phyloP scores from a whole-genome alignment of 2,329 filamentous ascomycete genomes.

The Talaromyces sp. region DNA sequence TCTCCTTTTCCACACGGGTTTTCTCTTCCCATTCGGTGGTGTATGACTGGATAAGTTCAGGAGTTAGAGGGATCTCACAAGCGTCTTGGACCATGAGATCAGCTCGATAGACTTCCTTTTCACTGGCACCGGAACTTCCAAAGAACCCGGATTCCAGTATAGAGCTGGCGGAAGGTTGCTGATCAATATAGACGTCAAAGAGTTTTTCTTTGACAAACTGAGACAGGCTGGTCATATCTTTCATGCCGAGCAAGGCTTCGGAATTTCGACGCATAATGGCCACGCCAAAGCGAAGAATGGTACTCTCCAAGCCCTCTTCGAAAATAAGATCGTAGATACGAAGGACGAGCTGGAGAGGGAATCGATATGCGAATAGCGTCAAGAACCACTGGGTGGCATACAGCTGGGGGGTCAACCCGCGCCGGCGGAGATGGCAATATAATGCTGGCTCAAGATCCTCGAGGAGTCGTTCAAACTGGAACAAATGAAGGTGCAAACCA shows the following conservation, averaged over 20 bases:
- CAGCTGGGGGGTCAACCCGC: slow-evolving; percentile 81
- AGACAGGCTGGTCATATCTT: slow-evolving; percentile 85
- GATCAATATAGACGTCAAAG: slow-evolving; percentile 96
- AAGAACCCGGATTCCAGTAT: slow-evolving; percentile 97
- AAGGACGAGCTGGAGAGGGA: slow-evolving; percentile 90
- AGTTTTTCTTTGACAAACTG: slow-evolving; percentile 88
- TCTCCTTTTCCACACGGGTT: slow-evolving; percentile 72
- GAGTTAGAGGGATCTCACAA: slow-evolving; percentile 77
- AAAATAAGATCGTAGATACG: slow-evolving; percentile 95
- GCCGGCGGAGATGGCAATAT: slow-evolving; percentile 87
- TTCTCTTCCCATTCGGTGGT: slow-evolving; percentile 89
- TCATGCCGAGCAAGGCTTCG: slow-evolving; percentile 69
- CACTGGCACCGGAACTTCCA: slow-evolving; percentile 78
- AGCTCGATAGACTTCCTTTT: slow-evolving; percentile 93
- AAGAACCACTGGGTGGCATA: slow-evolving; percentile 99
- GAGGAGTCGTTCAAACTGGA: slow-evolving; percentile 88
- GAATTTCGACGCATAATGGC: slow-evolving; percentile 96
- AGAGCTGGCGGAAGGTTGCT: slow-evolving; percentile 83
- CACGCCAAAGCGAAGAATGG: slow-evolving; percentile 90
- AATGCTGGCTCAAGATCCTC: slow-evolving; percentile 92
- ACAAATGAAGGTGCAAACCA: slow-evolving; percentile 85
- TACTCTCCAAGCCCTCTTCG: slow-evolving; percentile 79
- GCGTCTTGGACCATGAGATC: slow-evolving; percentile 92
- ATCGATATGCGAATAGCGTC: slow-evolving; percentile 96
- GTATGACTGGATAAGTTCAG: slow-evolving; percentile 75